These are phyloP conservation scores for Auricularia sp. DNA, from an alignment of 768 basidiomycete genomes.

Conservation along the genomic window DNA sequence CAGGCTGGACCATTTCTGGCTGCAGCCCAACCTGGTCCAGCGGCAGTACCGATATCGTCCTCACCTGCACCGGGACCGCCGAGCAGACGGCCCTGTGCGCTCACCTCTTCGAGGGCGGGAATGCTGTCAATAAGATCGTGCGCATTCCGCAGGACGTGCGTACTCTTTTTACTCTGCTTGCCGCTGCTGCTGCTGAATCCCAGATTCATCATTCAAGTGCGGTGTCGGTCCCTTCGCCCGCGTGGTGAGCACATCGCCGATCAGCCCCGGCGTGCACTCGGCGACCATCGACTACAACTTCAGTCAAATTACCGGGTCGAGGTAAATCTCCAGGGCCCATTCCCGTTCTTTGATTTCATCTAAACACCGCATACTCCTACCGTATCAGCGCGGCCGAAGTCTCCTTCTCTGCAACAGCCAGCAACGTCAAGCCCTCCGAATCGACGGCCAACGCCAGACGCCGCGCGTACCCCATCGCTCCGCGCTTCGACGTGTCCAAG, in stretches of 20 bases:
- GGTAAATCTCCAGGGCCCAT: not conserved
- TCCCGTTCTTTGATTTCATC: not conserved
- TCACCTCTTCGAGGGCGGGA: constrained; percentile 30
- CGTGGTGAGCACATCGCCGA: not conserved
- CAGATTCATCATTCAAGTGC: constrained; percentile 3
- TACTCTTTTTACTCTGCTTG: not conserved
- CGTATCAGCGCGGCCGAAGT: not conserved
- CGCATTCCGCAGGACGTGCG: constrained; percentile 42
- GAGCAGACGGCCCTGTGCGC: constrained; percentile 19
- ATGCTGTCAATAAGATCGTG: constrained; percentile 39
- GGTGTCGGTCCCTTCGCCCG: constrained; percentile 9
- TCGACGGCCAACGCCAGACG: not conserved
- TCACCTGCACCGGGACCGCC: constrained; percentile 1
- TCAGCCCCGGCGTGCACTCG: constrained; percentile 23
- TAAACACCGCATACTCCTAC: not conserved
- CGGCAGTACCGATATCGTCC: constrained; percentile 2
- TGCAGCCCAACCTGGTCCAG: constrained; percentile 28
- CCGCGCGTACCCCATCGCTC: not conserved
- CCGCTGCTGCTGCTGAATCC: not conserved
- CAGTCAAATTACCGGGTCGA: constrained; percentile 4
- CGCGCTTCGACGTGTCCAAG: not conserved
- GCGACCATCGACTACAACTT: constrained; percentile 35
- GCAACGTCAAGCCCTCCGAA: not conserved
- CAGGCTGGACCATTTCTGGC: constrained; percentile 42
- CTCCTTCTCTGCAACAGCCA: not conserved